Conservation (phyloP, 2,329 filamentous ascomycete species). For the Aspergillus fischeri region DNA sequence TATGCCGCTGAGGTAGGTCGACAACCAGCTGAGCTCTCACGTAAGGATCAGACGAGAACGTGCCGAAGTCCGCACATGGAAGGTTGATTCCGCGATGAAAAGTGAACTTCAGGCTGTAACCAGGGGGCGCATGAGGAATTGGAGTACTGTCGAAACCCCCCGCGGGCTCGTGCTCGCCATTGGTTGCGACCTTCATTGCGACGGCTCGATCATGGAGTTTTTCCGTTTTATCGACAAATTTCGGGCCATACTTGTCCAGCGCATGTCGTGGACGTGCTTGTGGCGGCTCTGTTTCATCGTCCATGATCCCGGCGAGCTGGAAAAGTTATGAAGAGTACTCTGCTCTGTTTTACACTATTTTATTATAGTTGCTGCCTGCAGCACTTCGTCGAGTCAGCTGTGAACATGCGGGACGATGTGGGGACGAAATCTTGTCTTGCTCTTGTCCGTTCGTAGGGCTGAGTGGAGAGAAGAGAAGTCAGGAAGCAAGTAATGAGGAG, state of each 20-base stretch:
- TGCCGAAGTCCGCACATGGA: conserved; percentile 73
- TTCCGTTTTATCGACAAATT: conserved; percentile 37
- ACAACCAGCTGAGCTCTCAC: conserved; percentile 71
- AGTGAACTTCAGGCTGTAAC: conserved; percentile 80
- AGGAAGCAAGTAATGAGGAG: not conserved
- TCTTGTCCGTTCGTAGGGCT: not conserved
- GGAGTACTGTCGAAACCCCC: conserved; percentile 80
- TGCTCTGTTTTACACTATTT: not conserved
- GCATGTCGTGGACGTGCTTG: conserved; percentile 19
- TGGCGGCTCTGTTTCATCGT: conserved; percentile 11
- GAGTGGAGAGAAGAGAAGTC: not conserved
- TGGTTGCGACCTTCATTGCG: conserved; percentile 17
- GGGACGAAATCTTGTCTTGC: not conserved
- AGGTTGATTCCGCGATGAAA: conserved; percentile 79
- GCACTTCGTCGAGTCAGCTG: not conserved
- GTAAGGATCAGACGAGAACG: conserved; percentile 78
- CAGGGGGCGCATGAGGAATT: conserved; percentile 67
- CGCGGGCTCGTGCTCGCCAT: conserved; percentile 47
- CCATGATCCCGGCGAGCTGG: conserved; percentile 3
- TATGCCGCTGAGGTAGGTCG: conserved; percentile 68
- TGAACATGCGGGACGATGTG: not conserved
- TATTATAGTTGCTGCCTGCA: conserved; percentile 5
- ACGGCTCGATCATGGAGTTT: conserved; percentile 34
- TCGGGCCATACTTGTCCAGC: conserved; percentile 34
- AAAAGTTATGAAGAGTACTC: not conserved